These are phyloP conservation scores for Dactylella cylindrospora DNA, from an alignment of 2,329 filamentous ascomycete genomes.

Conservation along the genomic window DNA sequence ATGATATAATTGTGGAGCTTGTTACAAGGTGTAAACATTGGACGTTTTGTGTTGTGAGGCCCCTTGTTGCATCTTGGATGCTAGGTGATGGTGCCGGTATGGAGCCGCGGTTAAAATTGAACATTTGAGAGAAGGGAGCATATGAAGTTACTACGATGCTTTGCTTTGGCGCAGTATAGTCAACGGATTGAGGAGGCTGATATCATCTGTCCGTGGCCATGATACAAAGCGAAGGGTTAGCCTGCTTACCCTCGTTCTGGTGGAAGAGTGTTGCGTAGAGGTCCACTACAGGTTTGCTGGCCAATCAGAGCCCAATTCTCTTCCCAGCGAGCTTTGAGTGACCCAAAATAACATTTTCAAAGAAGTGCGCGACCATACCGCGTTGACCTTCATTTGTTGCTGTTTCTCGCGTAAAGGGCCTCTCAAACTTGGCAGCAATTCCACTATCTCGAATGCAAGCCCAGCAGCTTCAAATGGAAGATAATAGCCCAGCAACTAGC, in stretches of 20 bases:
- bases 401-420: constrained; percentile 18
- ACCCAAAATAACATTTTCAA: too few relatives aligned
- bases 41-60: constrained; percentile 31
- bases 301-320: too few relatives aligned
- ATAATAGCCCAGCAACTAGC: too few relatives aligned
- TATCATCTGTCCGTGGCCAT: not conserved
- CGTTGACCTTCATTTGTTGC: constrained; percentile 16
- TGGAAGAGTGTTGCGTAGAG: too few relatives aligned
- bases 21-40: constrained; percentile 23
- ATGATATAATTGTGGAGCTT: constrained; percentile 4
- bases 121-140: not conserved
- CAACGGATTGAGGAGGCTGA: not conserved
- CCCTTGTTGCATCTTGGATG: constrained; percentile 40
- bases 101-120: constrained; percentile 7
- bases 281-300: too few relatives aligned
- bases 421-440: not conserved
- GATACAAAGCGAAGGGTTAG: not conserved
- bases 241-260: too few relatives aligned
- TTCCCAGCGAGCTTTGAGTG: too few relatives aligned
- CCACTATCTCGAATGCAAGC: too few relatives aligned
- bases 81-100: constrained; percentile 9
- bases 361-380: constrained; percentile 1
- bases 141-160: not conserved
- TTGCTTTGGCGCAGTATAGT: not conserved
- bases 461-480: too few relatives aligned